Conservation (phyloP, 345 rosid genomes). For the Eucalyptus marginata region DNA sequence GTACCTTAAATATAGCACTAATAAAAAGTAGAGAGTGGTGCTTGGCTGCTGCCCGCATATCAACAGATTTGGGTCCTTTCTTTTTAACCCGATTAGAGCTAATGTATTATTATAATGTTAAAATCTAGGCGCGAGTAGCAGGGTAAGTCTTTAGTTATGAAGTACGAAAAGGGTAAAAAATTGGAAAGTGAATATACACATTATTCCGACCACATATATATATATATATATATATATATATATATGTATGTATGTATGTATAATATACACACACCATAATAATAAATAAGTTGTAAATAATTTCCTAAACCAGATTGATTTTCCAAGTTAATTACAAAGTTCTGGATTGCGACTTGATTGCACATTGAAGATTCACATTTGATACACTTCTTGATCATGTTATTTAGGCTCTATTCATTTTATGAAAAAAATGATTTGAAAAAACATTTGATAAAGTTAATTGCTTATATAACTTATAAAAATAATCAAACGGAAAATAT, state of each 20-base stretch:
- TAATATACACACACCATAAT: neutral
- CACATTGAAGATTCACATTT: neutral
- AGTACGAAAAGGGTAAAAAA: neutral
- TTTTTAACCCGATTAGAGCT: neutral
- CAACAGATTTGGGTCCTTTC: neutral
- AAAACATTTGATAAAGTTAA: neutral
- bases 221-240: neutral
- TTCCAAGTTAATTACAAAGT: neutral
- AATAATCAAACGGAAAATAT: neutral
- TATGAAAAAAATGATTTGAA: neutral
- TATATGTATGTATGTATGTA: too few relatives aligned
- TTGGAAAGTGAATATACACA: neutral
- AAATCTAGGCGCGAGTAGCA: neutral
- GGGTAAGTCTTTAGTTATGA: neutral
- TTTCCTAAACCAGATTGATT: neutral
- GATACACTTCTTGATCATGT: neutral
- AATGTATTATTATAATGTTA: neutral
- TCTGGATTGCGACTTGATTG: neutral
- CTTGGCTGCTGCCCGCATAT: neutral
- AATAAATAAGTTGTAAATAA: neutral
- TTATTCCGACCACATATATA: neutral
- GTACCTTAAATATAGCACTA: neutral
- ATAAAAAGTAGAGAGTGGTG: neutral
- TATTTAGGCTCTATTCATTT: fast-evolving
- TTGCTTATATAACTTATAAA: neutral